phyloP scores from a whole-genome alignment of 2,329 filamentous ascomycete species.

The Juglanconis oblonga region DNA sequence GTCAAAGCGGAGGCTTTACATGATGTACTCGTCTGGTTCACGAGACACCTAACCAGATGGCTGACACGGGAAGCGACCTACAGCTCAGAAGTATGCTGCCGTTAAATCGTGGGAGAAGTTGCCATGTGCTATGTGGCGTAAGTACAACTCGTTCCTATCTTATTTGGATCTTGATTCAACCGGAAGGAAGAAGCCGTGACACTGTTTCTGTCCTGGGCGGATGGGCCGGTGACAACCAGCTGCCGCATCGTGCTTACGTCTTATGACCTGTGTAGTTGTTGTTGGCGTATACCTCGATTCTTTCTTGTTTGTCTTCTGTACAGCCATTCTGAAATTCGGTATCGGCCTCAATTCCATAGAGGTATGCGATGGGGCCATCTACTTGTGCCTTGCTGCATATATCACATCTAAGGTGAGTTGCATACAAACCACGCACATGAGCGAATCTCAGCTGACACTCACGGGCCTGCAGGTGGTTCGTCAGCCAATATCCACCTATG shows the following conservation, averaged over 20 bases:
- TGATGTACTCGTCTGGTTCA: background rate
- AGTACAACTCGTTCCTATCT: constrained; percentile 20
- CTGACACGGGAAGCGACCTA: background rate
- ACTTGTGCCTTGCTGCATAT: constrained; percentile 61
- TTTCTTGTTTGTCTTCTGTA: constrained; percentile 56
- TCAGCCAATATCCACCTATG: background rate
- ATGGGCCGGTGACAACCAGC: background rate
- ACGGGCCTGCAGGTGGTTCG: constrained; percentile 4
- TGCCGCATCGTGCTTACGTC: background rate
- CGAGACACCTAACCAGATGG: background rate
- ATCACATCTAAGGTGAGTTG: constrained; percentile 57
- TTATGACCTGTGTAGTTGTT: constrained; percentile 43
- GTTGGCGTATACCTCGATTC: constrained; percentile 60
- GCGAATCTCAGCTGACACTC: background rate
- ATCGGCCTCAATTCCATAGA: constrained; percentile 51
- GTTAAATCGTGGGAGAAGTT: constrained; percentile 39
- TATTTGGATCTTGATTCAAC: background rate
- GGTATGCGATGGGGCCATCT: constrained; percentile 56
- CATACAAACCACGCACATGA: background rate
- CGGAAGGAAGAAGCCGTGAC: background rate
- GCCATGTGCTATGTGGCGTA: constrained; percentile 42
- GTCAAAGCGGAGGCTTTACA: background rate
- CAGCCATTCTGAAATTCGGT: constrained; percentile 54
- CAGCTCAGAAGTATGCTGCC: constrained; percentile 35
- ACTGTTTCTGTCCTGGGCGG: background rate